Percentiles rank a stretch among this genome's conserved stretches.
Evolutionary conservation across 2,329 filamentous ascomycete genomes (phyloP).

Genomic region (Sphaerulina vaccinii): DNA sequence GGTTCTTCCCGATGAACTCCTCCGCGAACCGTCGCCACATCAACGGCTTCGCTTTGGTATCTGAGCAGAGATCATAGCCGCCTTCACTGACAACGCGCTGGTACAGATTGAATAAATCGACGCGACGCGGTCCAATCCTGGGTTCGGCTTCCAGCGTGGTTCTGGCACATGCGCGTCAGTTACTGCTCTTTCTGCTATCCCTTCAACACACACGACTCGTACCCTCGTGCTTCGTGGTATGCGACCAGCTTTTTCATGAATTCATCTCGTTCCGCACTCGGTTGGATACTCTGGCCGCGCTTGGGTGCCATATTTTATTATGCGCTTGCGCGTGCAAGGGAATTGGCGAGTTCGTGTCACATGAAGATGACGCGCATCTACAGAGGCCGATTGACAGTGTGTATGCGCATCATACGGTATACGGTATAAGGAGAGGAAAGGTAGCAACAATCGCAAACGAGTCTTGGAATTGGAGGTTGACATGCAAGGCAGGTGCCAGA

Average conservation of each 20-base stretch:
- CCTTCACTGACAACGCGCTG: constrained; percentile 72
- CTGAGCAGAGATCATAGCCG: constrained; percentile 76
- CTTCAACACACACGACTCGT: constrained; percentile 26
- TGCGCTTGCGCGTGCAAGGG: constrained; percentile 10
- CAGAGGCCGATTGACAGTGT: background rate
- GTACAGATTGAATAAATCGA: constrained; percentile 78
- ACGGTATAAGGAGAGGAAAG: background rate
- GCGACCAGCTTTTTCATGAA: constrained; percentile 72
- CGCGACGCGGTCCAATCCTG: constrained; percentile 71
- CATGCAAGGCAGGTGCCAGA: background rate
- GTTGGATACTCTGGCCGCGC: constrained; percentile 49
- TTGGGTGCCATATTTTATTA: constrained; percentile 44
- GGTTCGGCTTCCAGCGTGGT: constrained; percentile 77
- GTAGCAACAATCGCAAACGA: background rate
- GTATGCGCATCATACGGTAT: background rate
- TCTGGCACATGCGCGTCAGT: constrained; percentile 39
- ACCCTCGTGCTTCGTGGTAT: constrained; percentile 77
- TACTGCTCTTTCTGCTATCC: background rate
- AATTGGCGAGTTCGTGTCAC: too few species aligned
- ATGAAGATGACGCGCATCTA: background rate
- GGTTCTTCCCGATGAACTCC: constrained; percentile 71
- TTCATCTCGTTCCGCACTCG: constrained; percentile 66
- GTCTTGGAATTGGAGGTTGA: background rate
- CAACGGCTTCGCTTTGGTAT: constrained; percentile 70
- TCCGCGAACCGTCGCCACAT: constrained; percentile 79